These are phyloP conservation scores for Pseudonectria foliicola DNA, from an alignment of 2,329 filamentous ascomycete species.

Conservation along the genomic window DNA sequence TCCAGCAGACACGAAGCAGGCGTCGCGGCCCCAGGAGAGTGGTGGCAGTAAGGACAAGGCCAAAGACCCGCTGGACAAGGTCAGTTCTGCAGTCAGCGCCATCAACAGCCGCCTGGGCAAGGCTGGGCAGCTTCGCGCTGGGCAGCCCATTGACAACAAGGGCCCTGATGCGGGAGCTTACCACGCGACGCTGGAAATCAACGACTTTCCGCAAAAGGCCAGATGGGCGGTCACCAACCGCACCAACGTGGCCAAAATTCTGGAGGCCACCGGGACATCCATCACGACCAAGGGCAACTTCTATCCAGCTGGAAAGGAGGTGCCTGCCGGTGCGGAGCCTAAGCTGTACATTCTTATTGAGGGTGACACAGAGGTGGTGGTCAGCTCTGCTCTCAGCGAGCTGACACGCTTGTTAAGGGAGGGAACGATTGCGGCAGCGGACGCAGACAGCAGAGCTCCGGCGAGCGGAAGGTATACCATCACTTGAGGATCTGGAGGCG, in stretches of 20 bases:
- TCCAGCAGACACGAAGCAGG: constrained; percentile 25
- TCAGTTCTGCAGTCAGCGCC: constrained; percentile 80
- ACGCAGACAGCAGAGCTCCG: constrained; percentile 74
- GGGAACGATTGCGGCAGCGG: constrained; percentile 80
- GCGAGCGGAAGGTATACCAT: constrained; percentile 81
- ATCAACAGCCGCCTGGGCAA: constrained; percentile 88
- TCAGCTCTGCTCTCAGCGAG: constrained; percentile 84
- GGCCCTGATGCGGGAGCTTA: constrained; percentile 94
- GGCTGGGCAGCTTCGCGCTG: constrained; percentile 80
- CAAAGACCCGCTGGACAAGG: constrained; percentile 73
- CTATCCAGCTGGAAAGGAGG: constrained; percentile 76
- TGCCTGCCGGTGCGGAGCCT: constrained; percentile 66
- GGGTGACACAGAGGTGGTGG: constrained; percentile 88
- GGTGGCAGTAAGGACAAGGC: constrained; percentile 49
- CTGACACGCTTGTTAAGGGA: constrained; percentile 83
- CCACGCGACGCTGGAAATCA: constrained; percentile 96
- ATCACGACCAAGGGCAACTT: constrained; percentile 97
- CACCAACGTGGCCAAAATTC: constrained; percentile 96
- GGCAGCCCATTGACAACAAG: constrained; percentile 96
- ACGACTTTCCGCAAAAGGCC: constrained; percentile 98
- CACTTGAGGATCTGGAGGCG: constrained; percentile 45
- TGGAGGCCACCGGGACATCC: constrained; percentile 88
- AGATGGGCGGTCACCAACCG: constrained; percentile 98
- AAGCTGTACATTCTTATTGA: constrained; percentile 98
- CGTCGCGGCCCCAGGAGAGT: constrained; percentile 41